A percentile compares a stretch with the other conserved stretches of the same genome.
These are phyloP conservation scores for Phytophthora kernoviae DNA, from an alignment of 352 stramenopile species.

Conservation along the genomic window DNA sequence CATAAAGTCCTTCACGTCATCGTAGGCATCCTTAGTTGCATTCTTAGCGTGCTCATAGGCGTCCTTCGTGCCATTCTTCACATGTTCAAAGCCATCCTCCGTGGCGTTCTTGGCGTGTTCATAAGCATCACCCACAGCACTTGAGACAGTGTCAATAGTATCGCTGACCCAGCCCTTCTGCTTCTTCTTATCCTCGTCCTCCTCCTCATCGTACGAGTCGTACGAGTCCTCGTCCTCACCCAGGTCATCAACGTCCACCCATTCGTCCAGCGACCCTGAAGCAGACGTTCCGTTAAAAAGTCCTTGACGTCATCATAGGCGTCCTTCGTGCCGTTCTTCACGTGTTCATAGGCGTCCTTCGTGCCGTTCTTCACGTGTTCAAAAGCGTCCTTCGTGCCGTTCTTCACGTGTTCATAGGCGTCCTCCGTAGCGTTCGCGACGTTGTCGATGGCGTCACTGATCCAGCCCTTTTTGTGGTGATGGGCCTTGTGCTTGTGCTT, in stretches of 20 bases:
- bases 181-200: conserved; percentile 11
- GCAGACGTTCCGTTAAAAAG: conserved; percentile 2
- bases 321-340: conserved; percentile 23
- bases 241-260: conserved; percentile 20
- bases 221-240: conserved; percentile 18
- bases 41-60: conserved; percentile 8
- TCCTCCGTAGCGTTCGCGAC: conserved; percentile 32
- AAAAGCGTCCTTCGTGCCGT: conserved; percentile 7
- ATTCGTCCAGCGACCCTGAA: conserved; percentile 9
- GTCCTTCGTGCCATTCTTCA: conserved; percentile 25
- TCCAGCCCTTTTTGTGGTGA: conserved; percentile 27
- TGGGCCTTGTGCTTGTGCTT: conserved; percentile 30
- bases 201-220: conserved; percentile 11
- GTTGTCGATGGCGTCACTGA: conserved; percentile 30
- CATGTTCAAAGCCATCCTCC: conserved; percentile 19
- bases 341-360: conserved; percentile 17
- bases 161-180: conserved; percentile 19
- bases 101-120: conserved; percentile 36
- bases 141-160: conserved; percentile 16
- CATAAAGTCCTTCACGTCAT: conserved; percentile 30
- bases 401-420: conserved; percentile 26
- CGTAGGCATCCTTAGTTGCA: conserved; percentile 9
- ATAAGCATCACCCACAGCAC: conserved; percentile 15
- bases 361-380: conserved; percentile 21
- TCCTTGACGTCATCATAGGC: conserved; percentile 10